Evolutionary conservation across 805 yeast genomes (phyloP).

Genomic region (Zygotorulaspora danielsina): DNA sequence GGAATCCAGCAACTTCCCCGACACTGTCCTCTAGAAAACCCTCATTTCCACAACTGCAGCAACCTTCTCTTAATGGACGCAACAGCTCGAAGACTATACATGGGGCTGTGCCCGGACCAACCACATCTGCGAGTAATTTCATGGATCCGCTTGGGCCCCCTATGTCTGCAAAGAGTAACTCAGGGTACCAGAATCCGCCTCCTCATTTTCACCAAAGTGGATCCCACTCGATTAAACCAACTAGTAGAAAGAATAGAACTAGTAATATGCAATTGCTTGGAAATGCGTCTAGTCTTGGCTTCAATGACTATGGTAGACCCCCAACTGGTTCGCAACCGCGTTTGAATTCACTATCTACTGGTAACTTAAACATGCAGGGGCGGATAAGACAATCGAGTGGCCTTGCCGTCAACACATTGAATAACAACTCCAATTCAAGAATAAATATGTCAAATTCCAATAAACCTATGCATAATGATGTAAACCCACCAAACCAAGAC

Average conservation of each 20-base stretch:
- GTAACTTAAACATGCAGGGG: constrained; percentile 17
- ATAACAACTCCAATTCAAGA: constrained; percentile 12
- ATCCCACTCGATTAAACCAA: constrained; percentile 30
- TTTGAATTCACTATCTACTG: constrained; percentile 27
- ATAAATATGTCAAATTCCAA: constrained; percentile 13
- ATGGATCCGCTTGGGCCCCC: constrained; percentile 23
- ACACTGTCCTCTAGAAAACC: constrained; percentile 18
- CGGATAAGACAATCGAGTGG: constrained; percentile 18
- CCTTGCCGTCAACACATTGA: constrained; percentile 5
- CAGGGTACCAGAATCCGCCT: constrained; percentile 3
- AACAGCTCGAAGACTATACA: constrained; percentile 25
- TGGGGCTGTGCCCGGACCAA: constrained; percentile 23
- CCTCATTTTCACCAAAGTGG: constrained; percentile 11
- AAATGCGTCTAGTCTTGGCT: constrained; percentile 29
- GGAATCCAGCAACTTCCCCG: constrained; percentile 7
- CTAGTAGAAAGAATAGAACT: constrained; percentile 37
- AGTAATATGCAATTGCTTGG: constrained; percentile 34
- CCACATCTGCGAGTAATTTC: constrained; percentile 20
- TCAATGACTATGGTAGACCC: constrained; percentile 19
- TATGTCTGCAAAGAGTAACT: constrained; percentile 8
- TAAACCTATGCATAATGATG: constrained; percentile 10
- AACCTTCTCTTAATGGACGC: constrained; percentile 18
- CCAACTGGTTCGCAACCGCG: constrained; percentile 22
- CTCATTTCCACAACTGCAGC: constrained; percentile 22
- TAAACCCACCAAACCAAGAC: constrained; percentile 7